Evolutionary conservation across 345 rosid species (phyloP), one percentile per base, ranked within the genome.

Genomic region (Toxicodendron radicans): DNA sequence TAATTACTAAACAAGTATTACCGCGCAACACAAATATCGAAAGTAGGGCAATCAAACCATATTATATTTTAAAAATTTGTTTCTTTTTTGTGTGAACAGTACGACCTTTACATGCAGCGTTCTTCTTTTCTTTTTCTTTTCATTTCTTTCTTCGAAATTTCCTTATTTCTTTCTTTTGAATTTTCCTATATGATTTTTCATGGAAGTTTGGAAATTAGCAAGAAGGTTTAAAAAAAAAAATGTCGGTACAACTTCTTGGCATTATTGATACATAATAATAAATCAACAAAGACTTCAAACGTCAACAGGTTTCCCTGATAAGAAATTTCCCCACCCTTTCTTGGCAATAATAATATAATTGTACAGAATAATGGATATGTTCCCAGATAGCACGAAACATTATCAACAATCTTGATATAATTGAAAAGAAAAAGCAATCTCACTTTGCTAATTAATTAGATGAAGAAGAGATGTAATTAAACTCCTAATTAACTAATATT

Each of bases 11-110:
- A 21, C 27, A 24, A 53, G 64, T 5, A 46, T 52, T 43, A 52
- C 27, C 9, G 63, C 67, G 48, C 59, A 24, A 53, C 51, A 64
- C 18, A 54, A 20, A 41, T 27, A 59, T 66, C 23, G 49, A 48
- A 46, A 48, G 53, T 32, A 70, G 48, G 69, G 68, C 20, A 54
- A 62, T 45, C 49, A 41, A 27, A 52, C 48, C 30, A 57, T 43
- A 48, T 7, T 5, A 16, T 32, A n/a, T 51, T n/a, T 48, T 1
- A 7, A 48, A 20, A 13, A 41, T 2, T 3, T 12, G 51, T 59
- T 51, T 16, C 16, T 5, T 51, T 54, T 51, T 59, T 38, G 35
- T 58, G 84, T 85, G 83, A 85, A 85, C 72, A 53, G 21, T 70
- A 68, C 24, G 81, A 82, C 58, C 46, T 41, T 38, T 38, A 38